Percentiles rank a stretch among this genome's conserved stretches.
Evolutionary conservation across 495 filamentous ascomycete species (phyloP).

Genomic region (Chaetomium cochliodes): DNA sequence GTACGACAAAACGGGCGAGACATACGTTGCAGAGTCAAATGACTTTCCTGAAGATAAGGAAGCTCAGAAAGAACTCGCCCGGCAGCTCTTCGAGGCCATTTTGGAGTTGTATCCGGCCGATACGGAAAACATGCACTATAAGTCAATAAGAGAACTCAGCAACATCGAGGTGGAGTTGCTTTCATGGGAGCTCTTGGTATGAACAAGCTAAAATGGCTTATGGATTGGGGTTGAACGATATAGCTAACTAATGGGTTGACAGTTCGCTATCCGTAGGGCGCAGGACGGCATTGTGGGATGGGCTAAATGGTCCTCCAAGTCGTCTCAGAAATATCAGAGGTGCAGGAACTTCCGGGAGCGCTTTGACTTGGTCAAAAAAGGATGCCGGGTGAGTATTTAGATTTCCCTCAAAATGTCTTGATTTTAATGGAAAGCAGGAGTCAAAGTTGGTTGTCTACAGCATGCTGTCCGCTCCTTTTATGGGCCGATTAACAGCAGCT

Average conservation of each 20-base stretch:
- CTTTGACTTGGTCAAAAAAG: neutral
- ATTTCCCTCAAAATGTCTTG: neutral
- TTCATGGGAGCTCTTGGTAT: neutral
- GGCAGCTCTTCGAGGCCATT: neutral
- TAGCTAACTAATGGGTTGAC: neutral
- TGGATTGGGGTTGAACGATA: neutral
- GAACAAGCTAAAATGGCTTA: neutral
- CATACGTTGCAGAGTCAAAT: neutral
- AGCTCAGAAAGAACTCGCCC: neutral
- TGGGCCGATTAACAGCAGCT: neutral
- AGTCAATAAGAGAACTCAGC: neutral
- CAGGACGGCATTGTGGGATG: neutral
- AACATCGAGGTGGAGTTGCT: neutral
- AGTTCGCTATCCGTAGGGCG: neutral
- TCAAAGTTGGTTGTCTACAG: neutral
- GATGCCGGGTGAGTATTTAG: neutral
- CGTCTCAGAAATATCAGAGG: neutral
- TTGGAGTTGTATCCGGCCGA: neutral
- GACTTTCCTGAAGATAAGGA: neutral
- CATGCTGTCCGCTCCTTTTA: neutral
- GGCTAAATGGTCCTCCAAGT: neutral
- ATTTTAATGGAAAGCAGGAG: neutral
- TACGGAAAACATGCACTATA: neutral
- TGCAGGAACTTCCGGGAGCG: neutral
- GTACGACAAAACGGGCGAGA: neutral